A percentile compares a stretch with the other conserved stretches of the same genome.
Evolutionary conservation across 208 protist species (phyloP).

Genomic region (Porcisia deanei): DNA sequence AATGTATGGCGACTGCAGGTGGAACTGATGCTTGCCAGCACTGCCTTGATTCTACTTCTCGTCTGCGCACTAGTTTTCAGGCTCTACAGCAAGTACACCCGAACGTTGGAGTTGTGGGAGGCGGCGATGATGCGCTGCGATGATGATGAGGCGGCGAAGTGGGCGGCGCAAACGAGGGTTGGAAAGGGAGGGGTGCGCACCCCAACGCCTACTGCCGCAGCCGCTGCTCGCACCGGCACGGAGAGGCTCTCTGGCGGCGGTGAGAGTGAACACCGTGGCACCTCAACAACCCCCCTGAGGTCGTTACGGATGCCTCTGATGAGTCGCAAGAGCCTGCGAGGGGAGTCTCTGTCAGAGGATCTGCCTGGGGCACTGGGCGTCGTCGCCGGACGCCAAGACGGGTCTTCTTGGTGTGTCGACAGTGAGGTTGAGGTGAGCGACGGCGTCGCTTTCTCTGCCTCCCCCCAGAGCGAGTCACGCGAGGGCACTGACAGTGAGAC

Average conservation of each 20-base stretch:
- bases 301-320: background rate
- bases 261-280: background rate
- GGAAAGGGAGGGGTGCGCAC: background rate
- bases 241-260: background rate
- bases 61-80: background rate
- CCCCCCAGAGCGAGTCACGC: background rate
- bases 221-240: background rate
- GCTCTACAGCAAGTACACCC: slow-evolving; percentile 12
- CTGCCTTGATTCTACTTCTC: background rate
- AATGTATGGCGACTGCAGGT: slow-evolving; percentile 3
- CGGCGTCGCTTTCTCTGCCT: background rate
- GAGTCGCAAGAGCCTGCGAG: background rate
- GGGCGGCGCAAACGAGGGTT: slow-evolving; percentile 1
- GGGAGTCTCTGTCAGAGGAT: background rate
- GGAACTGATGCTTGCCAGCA: slow-evolving; percentile 4
- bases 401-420: background rate
- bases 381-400: background rate
- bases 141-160: background rate
- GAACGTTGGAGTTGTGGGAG: slow-evolving; percentile 10
- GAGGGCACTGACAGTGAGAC: background rate
- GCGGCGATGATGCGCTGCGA: background rate
- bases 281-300: background rate
- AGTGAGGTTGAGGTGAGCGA: background rate
- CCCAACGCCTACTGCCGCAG: background rate
- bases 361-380: background rate